Conservation (phyloP, 345 rosid species). For the Ailanthus altissimus region DNA sequence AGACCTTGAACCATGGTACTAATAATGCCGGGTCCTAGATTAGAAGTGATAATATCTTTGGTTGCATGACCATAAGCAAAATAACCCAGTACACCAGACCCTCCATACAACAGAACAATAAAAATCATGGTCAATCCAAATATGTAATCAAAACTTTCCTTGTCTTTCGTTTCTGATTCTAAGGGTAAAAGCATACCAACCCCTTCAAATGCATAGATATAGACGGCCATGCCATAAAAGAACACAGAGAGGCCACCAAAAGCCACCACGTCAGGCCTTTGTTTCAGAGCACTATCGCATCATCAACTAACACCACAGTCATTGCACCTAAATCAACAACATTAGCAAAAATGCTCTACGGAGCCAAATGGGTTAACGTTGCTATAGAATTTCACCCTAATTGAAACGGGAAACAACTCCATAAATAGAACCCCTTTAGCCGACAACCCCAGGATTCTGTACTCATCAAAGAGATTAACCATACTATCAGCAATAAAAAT, state of each 20-base stretch:
- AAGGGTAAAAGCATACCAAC: constrained; percentile 76
- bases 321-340: constrained; percentile 76
- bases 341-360: constrained; percentile 91
- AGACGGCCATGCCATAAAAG: constrained; percentile 83
- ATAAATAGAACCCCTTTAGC: constrained; percentile 58
- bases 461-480: constrained; percentile 42
- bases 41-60: constrained; percentile 74
- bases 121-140: constrained; percentile 56
- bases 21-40: constrained; percentile 62
- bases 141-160: constrained; percentile 54
- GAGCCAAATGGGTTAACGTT: constrained; percentile 82
- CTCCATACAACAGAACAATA: constrained; percentile 60
- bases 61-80: constrained; percentile 75
- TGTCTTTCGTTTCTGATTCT: constrained; percentile 67
- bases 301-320: constrained; percentile 70
- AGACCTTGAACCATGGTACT: constrained; percentile 74
- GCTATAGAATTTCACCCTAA: constrained; percentile 72
- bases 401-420: constrained; percentile 85
- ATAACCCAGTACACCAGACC: constrained; percentile 74
- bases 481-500: constrained; percentile 70
- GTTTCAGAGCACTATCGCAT: constrained; percentile 41
- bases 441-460: constrained; percentile 45
- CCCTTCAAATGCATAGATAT: constrained; percentile 77
- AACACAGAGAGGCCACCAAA: constrained; percentile 63
- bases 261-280: constrained; percentile 50